A percentile compares a stretch with the other conserved stretches of the same genome.
Evolutionary conservation across 176 grass and related monocot species (phyloP).

Genomic region (bread wheat (Triticum aestivum)): IWGSC_CS_RefSeq_v2.1 NC_057810.1:245761871-245762370

Average conservation of each 20-base stretch:
- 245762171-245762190: not conserved
- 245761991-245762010: not conserved
- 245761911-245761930: not conserved
- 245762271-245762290: not conserved
- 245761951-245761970: not conserved
- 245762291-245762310: slow-evolving; percentile 27
- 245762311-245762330: slow-evolving; percentile 49
- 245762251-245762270: not conserved
- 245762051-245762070: not conserved
- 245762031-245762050: not conserved
- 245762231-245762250: too few species aligned
- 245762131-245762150: not conserved
- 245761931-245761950: not conserved
- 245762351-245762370: slow-evolving; percentile 82
- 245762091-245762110: not conserved
- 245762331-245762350: slow-evolving; percentile 77
- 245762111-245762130: not conserved
- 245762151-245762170: not conserved
- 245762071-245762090: not conserved
- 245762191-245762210: not conserved
- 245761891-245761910: not conserved
- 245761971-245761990: not conserved
- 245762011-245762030: not conserved
- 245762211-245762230: not conserved
- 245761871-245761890: slow-evolving; percentile 12